A percentile compares a stretch with the other conserved stretches of the same genome.
These are phyloP conservation scores for Aspergillus diversus DNA, from an alignment of 495 filamentous ascomycete genomes.

Conservation along the genomic window DNA sequence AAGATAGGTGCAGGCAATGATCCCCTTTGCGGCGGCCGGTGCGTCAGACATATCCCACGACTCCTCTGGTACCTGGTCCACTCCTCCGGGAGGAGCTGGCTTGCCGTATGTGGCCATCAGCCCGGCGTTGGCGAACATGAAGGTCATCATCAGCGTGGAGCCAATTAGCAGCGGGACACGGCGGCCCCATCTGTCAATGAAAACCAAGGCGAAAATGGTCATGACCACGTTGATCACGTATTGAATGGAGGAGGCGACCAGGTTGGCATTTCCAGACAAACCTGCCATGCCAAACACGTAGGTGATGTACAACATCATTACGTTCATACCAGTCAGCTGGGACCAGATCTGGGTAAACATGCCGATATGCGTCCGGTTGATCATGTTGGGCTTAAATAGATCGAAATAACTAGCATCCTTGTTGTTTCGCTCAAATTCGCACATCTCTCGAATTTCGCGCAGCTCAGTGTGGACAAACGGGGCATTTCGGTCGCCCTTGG, in stretches of 20 bases:
- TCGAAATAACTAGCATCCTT: conserved; percentile 69
- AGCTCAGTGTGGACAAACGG: conserved; percentile 68
- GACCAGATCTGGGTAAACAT: conserved; percentile 84
- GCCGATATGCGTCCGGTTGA: conserved; percentile 75
- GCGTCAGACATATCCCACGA: conserved; percentile 42
- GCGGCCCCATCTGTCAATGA: conserved; percentile 66
- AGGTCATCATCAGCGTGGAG: conserved; percentile 67
- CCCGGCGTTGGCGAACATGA: conserved; percentile 69
- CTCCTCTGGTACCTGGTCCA: conserved; percentile 38
- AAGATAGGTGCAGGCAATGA: conserved; percentile 67
- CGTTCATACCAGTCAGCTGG: conserved; percentile 83
- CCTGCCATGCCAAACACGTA: conserved; percentile 78
- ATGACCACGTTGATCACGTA: conserved; percentile 64
- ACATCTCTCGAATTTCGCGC: conserved; percentile 68
- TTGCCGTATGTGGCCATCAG: conserved; percentile 58
- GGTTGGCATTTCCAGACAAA: conserved; percentile 56
- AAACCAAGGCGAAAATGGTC: conserved; percentile 59
- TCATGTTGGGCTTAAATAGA: conserved; percentile 70
- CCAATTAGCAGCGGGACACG: conserved; percentile 67
- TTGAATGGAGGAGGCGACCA: conserved; percentile 72
- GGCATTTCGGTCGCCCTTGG: conserved; percentile 62
- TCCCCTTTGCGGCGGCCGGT: conserved; percentile 42
- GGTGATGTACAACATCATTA: conserved; percentile 70
- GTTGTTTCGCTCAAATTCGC: conserved; percentile 68
- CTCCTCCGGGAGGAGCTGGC: conserved; percentile 56